Percentiles rank a stretch among this genome's conserved stretches.
Evolutionary conservation across 176 grass and related monocot species (phyloP).

Genomic region (Pharus latifolius): DNA sequence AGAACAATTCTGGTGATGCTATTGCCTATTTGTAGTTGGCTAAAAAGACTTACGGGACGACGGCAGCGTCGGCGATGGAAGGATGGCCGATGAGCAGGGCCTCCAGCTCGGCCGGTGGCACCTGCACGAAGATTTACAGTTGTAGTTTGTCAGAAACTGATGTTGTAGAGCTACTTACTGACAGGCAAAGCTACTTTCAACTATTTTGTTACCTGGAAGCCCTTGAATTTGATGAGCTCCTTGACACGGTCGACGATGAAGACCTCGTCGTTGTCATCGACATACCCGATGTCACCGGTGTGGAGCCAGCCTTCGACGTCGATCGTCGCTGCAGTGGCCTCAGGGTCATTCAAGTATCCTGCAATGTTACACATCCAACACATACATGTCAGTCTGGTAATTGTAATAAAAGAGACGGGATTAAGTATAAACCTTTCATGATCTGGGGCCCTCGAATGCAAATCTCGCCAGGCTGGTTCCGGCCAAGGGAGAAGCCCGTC

Average conservation of each 20-base stretch:
- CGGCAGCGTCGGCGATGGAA: constrained; percentile 69
- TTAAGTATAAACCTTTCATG: constrained; percentile 59
- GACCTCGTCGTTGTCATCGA: constrained; percentile 88
- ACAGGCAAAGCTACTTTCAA: too few relatives aligned
- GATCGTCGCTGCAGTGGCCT: constrained; percentile 59
- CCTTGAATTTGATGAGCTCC: constrained; percentile 99
- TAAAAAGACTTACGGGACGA: constrained; percentile 53
- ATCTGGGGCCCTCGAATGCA: constrained; percentile 96
- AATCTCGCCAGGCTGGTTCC: constrained; percentile 77
- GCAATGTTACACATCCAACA: neutral
- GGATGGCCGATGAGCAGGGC: constrained; percentile 68
- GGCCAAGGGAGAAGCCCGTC: constrained; percentile 56
- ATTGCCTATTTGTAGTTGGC: neutral
- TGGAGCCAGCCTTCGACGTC: constrained; percentile 88
- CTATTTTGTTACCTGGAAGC: constrained; percentile 50
- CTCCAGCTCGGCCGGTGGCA: constrained; percentile 93
- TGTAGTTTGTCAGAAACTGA: neutral
- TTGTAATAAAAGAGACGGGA: too few relatives aligned
- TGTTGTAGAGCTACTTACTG: neutral
- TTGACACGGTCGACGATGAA: constrained; percentile 97
- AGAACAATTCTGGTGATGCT: neutral
- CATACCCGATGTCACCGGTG: constrained; percentile 79
- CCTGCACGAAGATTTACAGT: constrained; percentile 13
- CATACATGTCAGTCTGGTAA: neutral
- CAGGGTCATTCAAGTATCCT: constrained; percentile 80